A percentile compares a stretch with the other conserved stretches of the same genome.
Evolutionary conservation across 2,329 filamentous ascomycete species (phyloP).

Genomic region (Colletotrichum salicis): DNA sequence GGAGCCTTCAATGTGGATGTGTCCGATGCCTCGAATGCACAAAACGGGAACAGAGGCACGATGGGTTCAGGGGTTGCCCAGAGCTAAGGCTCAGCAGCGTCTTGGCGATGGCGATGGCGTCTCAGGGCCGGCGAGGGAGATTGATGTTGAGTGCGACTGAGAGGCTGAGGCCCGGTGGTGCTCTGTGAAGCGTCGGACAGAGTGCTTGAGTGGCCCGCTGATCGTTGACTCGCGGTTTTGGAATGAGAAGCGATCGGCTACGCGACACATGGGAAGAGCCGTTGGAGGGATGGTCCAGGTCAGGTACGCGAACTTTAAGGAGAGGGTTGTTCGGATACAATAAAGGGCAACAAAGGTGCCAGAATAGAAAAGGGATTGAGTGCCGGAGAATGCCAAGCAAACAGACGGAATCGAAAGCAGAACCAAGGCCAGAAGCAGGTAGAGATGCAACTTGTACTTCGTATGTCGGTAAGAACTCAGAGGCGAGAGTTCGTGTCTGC

Average conservation of each 20-base stretch:
- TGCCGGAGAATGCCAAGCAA: constrained; percentile 14
- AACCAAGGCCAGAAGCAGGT: not conserved
- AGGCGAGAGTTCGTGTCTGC: not conserved
- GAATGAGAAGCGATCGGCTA: not conserved
- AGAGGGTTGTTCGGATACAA: not conserved
- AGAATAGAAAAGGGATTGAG: not conserved
- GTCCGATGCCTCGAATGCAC: not conserved
- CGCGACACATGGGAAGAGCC: not conserved
- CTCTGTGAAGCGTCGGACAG: not conserved
- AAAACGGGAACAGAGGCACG: not conserved
- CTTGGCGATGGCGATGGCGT: constrained; percentile 33
- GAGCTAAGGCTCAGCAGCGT: constrained; percentile 29
- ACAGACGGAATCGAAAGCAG: not conserved
- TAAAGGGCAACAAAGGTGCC: constrained; percentile 12
- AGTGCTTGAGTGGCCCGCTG: not conserved
- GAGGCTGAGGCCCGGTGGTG: not conserved
- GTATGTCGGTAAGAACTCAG: not conserved
- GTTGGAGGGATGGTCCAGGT: not conserved
- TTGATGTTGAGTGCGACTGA: not conserved
- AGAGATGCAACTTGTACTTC: not conserved
- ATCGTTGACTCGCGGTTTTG: constrained; percentile 5
- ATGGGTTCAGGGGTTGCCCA: constrained; percentile 23
- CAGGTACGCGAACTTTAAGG: not conserved
- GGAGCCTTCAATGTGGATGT: constrained; percentile 13
- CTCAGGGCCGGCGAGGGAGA: constrained; percentile 18